Conservation (phyloP, 2,329 filamentous ascomycete genomes). For the Pseudopithomyces chartarum region DNA sequence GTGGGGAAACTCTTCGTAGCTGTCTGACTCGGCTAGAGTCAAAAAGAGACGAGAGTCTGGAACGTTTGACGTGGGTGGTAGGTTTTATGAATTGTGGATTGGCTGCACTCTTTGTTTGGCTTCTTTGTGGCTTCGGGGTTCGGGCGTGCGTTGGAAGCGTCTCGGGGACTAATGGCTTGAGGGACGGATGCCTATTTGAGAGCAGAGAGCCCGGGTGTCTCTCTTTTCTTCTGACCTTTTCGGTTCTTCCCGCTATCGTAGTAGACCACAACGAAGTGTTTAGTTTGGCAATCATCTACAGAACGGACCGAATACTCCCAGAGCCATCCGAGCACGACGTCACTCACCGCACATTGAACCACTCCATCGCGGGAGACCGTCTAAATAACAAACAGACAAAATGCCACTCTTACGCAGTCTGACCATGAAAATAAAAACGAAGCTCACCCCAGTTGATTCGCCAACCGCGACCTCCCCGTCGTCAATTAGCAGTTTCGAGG, state of each 20-base stretch:
- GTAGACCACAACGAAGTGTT: too few species aligned
- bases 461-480: constrained; percentile 26
- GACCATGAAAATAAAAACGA: constrained; percentile 37
- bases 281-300: too few species aligned
- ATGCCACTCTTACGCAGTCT: constrained; percentile 39
- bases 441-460: constrained; percentile 29
- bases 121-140: not conserved
- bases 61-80: constrained; percentile 1
- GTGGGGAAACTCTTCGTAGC: not conserved
- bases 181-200: not conserved
- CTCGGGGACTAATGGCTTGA: not conserved
- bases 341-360: not conserved
- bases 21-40: too few species aligned
- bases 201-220: not conserved
- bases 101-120: not conserved
- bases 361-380: not conserved
- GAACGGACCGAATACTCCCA: too few species aligned
- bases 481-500: constrained; percentile 28
- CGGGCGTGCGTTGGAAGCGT: not conserved
- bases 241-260: not conserved
- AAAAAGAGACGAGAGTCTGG: not conserved
- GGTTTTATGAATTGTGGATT: constrained; percentile 1
- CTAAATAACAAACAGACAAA: not conserved
- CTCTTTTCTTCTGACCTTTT: not conserved
- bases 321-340: not conserved